Evolutionary conservation across 805 yeast genomes (phyloP).

Genomic region (Allodekkera sacchari): DNA sequence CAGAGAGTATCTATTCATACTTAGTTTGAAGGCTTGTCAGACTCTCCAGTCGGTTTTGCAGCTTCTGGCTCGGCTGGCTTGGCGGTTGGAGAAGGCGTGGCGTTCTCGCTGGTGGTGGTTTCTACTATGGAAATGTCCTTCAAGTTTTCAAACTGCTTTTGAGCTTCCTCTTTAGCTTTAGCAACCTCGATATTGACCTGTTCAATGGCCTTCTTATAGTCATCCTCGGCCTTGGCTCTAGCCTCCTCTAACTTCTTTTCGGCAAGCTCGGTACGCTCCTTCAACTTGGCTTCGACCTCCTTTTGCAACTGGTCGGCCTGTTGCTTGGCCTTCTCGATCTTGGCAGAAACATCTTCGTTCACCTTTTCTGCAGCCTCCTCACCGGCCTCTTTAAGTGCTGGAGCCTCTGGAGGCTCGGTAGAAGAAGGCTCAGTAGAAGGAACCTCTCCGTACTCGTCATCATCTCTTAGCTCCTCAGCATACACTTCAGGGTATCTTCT

Average conservation of each 20-base stretch:
- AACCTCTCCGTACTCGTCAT: conserved; percentile 38
- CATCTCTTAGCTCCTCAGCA: conserved; percentile 84
- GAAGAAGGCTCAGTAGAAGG: conserved; percentile 4
- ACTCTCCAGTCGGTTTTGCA: too few species aligned
- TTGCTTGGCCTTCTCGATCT: conserved; percentile 2
- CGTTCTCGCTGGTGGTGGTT: background rate
- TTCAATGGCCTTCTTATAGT: conserved; percentile 2
- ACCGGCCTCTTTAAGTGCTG: conserved; percentile 8
- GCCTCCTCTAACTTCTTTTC: conserved; percentile 9
- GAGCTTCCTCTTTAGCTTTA: conserved; percentile 1
- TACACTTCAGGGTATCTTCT: conserved; percentile 87
- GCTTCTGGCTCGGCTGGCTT: too few species aligned
- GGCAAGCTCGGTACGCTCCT: conserved; percentile 6
- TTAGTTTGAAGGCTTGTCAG: too few species aligned
- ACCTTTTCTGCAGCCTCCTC: conserved; percentile 11
- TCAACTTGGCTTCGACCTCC: background rate
- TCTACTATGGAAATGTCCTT: too few species aligned
- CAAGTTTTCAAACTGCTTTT: background rate
- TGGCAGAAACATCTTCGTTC: conserved; percentile 5
- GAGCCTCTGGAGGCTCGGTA: conserved; percentile 7
- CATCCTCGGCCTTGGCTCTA: conserved; percentile 6
- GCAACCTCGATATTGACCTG: background rate
- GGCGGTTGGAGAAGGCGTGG: too few species aligned
- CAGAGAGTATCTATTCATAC: background rate
- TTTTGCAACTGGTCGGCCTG: conserved; percentile 1